phyloP scores from a whole-genome alignment of 257 asterid genomes.

The Eucommia ulmoides region DNA sequence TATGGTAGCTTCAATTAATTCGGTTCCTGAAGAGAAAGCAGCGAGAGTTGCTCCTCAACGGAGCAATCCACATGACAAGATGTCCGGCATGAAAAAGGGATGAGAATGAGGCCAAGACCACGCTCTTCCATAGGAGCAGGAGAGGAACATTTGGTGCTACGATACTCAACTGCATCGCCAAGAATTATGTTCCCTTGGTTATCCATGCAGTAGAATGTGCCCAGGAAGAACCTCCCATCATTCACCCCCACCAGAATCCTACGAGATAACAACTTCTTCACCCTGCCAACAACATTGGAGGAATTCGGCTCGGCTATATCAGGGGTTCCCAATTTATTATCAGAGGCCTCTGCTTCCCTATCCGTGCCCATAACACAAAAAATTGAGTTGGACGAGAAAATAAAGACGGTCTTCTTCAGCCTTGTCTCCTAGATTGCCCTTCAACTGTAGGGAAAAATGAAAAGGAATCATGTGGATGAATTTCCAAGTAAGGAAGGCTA shows the following conservation, averaged over 20 bases:
- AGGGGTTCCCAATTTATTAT: slow-evolving; percentile 16
- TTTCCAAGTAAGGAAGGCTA: no score
- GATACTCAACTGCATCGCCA: slow-evolving; percentile 85
- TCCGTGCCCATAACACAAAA: slow-evolving; percentile 14
- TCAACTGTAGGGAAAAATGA: no score
- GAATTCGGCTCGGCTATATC: slow-evolving; percentile 18
- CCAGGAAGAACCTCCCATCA: slow-evolving; percentile 77
- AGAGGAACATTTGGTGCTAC: slow-evolving; percentile 57
- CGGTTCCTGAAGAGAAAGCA: slow-evolving; percentile 35
- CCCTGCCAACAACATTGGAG: slow-evolving; percentile 31
- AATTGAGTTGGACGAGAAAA: neutral
- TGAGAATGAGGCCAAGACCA: slow-evolving; percentile 74
- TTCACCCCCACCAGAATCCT: slow-evolving; percentile 65
- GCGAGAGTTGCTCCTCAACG: slow-evolving; percentile 54
- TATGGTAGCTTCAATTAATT: no score
- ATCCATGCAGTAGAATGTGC: slow-evolving; percentile 75
- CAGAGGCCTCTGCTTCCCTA: slow-evolving; percentile 10
- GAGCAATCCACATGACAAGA: slow-evolving; percentile 72
- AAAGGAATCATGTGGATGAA: no score
- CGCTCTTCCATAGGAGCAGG: slow-evolving; percentile 86
- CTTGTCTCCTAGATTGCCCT: no score
- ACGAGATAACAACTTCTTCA: slow-evolving; percentile 47
- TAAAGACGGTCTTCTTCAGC: no score
- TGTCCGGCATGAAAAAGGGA: slow-evolving; percentile 63
- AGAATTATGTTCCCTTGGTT: slow-evolving; percentile 90